Evolutionary conservation across 768 basidiomycete genomes (phyloP), one percentile per base, ranked within the genome.

Genomic region (Mrakia hoshinonis): DNA sequence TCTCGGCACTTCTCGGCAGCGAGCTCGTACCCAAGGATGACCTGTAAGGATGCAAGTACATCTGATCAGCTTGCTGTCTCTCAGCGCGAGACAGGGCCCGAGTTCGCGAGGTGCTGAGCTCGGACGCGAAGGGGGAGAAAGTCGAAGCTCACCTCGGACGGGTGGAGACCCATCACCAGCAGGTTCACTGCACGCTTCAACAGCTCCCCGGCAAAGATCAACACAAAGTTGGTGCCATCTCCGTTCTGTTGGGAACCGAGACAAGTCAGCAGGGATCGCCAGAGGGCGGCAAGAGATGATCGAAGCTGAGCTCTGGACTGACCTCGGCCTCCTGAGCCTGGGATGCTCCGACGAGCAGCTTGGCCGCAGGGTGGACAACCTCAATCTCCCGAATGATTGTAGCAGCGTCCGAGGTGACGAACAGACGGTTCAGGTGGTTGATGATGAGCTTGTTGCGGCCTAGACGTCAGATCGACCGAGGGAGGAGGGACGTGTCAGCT

Each of bases 301-400:
- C 22, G 47, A 67, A 36, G 54, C 18, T 39, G 11, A 58, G 36
- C 22, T 54, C 18, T 18, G 38, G 61, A 73, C 85, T 73, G 70
- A 92, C 93, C 85, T 98, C 95, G 0, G 87, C 80, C 79, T 97
- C 96, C 79, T 98, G 96, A 15, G 95, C 91, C 77, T 97, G 93
- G 34, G 90, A 91, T 34, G 93, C 92, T 92, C 97, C 96, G 18
- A 97, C 95, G n/a, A 98, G 82, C n/a, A 99, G 83, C 79, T 98
- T 99, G 39, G 94, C 96, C 6, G 95, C 96, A 0, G 96, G 96
- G 80, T 99, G 96, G 20, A 98, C 92, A 69, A 99, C 92, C 78
- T 99, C 96, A 78, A 98, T 87, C 82, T 99, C 96, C 74, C 89
- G 85, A 77, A 99, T 92, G 81, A 99, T 98, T 71, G 95, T 98